Conservation (phyloP, 495 filamentous ascomycete genomes). For the Paragyromitra xinjiangensis region DNA sequence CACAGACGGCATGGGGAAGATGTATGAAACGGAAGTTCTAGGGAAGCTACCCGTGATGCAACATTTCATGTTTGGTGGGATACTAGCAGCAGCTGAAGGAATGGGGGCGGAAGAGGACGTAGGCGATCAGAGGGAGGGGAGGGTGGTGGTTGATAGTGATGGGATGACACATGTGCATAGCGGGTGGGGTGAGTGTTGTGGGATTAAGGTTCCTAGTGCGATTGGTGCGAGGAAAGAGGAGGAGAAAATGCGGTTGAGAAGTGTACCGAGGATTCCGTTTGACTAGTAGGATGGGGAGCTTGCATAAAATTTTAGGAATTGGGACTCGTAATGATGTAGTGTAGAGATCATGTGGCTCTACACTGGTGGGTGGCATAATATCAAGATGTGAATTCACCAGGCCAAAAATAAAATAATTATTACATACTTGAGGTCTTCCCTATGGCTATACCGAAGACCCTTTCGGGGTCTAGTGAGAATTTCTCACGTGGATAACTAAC, state of each 20-base stretch:
- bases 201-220: conserved; percentile 95
- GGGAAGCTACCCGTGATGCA: conserved; percentile 98
- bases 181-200: conserved; percentile 95
- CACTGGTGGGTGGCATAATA: conserved; percentile 2
- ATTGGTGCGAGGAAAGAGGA: conserved; percentile 86
- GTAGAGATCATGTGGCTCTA: conserved; percentile 29
- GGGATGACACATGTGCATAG: conserved; percentile 76
- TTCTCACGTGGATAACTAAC: neutral
- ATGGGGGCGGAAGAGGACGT: conserved; percentile 68
- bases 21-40: conserved; percentile 94
- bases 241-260: conserved; percentile 70
- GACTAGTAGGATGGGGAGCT: conserved; percentile 65
- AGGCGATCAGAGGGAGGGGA: conserved; percentile 57
- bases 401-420: neutral
- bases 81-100: conserved; percentile 79
- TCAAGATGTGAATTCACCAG: neutral
- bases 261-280: conserved; percentile 88
- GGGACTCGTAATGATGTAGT: neutral
- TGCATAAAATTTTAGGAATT: neutral
- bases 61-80: conserved; percentile 90
- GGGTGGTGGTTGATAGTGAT: conserved; percentile 69
- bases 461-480: neutral
- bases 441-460: neutral
- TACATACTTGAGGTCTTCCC: neutral
- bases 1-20: conserved; percentile 90